A percentile compares a stretch with the other conserved stretches of the same genome.
phyloP scores from a whole-genome alignment of 345 rosid genomes.

The Draba incana region DNA sequence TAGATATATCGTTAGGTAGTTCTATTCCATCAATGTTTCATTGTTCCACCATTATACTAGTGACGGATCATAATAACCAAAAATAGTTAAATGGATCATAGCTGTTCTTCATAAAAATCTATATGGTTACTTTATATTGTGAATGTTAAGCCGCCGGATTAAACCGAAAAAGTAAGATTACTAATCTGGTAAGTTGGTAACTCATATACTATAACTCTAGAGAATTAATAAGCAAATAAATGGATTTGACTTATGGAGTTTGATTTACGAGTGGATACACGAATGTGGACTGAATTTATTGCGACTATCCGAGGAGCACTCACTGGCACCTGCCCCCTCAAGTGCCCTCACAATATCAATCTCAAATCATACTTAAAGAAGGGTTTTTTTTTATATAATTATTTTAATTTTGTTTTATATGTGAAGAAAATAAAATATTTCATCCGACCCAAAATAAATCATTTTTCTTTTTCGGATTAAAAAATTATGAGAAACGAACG shows the following conservation, averaged over 20 bases:
- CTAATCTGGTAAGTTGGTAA: too few species aligned
- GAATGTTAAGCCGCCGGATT: too few species aligned
- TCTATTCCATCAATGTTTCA: background rate
- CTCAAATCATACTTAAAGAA: background rate
- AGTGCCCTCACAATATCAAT: slow-evolving; percentile 9
- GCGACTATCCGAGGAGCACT: slow-evolving; percentile 24
- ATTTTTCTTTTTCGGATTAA: background rate
- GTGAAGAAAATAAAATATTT: slow-evolving; percentile 7
- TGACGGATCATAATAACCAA: background rate
- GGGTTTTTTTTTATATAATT: background rate
- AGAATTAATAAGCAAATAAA: slow-evolving; percentile 24
- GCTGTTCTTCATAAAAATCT: background rate
- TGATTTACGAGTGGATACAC: slow-evolving; percentile 18
- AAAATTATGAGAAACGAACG: background rate
- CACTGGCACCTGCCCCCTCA: slow-evolving; percentile 10
- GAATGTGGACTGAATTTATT: slow-evolving; percentile 29
- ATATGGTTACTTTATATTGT: background rate
- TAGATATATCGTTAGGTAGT: background rate
- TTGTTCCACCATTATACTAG: background rate
- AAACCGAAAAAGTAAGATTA: too few species aligned
- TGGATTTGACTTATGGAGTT: slow-evolving; percentile 18
- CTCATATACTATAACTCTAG: too few species aligned
- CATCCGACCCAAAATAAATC: slow-evolving; percentile 8
- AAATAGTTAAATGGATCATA: background rate
- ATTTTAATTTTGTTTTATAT: background rate